Evolutionary conservation across 805 yeast genomes (phyloP), one percentile per base, ranked within the genome.

Genomic region (Ogataea sp.): DNA sequence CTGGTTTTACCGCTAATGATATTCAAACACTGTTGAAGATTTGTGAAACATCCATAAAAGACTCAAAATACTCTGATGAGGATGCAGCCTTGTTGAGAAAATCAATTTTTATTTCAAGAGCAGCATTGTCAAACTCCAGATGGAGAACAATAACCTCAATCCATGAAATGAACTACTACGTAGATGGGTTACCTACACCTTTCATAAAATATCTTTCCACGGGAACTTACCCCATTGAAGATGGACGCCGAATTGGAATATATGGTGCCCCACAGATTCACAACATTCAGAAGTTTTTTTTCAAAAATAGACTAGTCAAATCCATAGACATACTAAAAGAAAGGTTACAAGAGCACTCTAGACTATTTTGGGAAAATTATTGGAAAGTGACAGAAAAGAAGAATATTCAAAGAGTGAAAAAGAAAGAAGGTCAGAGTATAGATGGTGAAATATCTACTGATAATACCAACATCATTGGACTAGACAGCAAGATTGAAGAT

Each of bases 151-250:
- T 70, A 1, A 66, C 83, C 2, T 61, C 71, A 3, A 56, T 76
- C 17, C 88, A 81, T 53, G 88, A 81, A 53, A 80, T 81, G 84
- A 68, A 68, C 24, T 78, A 71, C 42, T 78, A 61, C 49, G 62
- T 79, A 3, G 24, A 55, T 1, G 70, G 69, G 4, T 48, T 79
- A 9, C 75, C 80, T 0, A 53, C 53, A 3, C 40, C 51, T 0
- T 71, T 70, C 37, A 58, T 63, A 11, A 53, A 58, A 18, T 52
- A 59, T 23, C 73, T 67, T 50, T 71, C 76, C 1, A 67, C 69
- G 20, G 75, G 78, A 0, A 56, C 58, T 10, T 51, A 59, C 16
- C 52, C 48, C 16, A 46, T 45, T 4, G 60, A 71, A 7, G 64
- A 71, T 0, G 76, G 78, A 3, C 77, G 75, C 2, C 77, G 80